Conservation (phyloP, 108 stramenopile genomes). For the Epithemia pelagica region DNA sequence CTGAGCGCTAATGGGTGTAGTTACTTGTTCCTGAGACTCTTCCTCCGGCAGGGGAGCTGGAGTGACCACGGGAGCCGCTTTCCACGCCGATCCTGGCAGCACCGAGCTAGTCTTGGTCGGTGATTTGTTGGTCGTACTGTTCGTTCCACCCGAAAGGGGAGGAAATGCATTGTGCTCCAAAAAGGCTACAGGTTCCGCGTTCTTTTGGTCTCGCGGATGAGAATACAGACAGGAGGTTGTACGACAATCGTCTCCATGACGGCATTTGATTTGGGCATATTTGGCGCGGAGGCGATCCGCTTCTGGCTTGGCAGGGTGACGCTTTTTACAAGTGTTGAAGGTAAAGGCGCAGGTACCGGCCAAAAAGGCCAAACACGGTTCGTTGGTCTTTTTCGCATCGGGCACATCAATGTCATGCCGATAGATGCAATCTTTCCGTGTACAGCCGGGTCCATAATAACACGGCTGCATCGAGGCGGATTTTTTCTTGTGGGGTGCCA, state of each 20-base stretch:
- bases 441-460: conserved; percentile 63
- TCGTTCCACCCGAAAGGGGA: background rate
- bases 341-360: conserved; percentile 67
- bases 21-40: background rate
- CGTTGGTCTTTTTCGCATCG: conserved; percentile 28
- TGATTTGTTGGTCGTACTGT: background rate
- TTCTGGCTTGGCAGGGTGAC: conserved; percentile 64
- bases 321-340: conserved; percentile 58
- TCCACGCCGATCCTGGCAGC: conserved; percentile 4
- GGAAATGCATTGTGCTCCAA: background rate
- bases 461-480: conserved; percentile 38
- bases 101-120: background rate
- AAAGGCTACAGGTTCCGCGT: conserved; percentile 9
- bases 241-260: conserved; percentile 64
- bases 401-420: conserved; percentile 35
- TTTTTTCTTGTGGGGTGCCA: conserved; percentile 19
- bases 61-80: background rate
- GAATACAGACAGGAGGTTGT: conserved; percentile 74
- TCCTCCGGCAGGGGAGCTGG: background rate
- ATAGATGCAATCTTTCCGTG: conserved; percentile 63
- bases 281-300: conserved; percentile 47
- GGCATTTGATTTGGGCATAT: conserved; percentile 60
- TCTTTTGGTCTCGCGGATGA: conserved; percentile 41
- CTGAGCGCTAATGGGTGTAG: background rate
- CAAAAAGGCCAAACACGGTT: conserved; percentile 69